phyloP scores from a whole-genome alignment of 306 rosid genomes.

The Herpetospermum pedunculosum region DNA sequence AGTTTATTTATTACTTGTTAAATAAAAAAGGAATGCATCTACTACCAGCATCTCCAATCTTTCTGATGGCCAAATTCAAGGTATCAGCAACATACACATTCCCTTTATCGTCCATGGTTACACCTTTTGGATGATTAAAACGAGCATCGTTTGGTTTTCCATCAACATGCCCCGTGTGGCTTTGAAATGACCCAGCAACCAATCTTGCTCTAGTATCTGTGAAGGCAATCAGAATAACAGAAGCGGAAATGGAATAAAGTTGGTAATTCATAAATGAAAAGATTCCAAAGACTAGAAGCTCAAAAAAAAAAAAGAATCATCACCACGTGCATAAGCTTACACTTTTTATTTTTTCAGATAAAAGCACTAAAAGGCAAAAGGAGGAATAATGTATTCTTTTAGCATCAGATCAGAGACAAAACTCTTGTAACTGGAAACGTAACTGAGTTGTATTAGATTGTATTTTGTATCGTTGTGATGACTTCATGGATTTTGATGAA shows the following conservation, averaged over 20 bases:
- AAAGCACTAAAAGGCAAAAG: neutral
- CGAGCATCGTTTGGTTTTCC: constrained; percentile 94
- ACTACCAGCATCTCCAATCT: constrained; percentile 88
- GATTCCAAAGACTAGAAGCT: neutral
- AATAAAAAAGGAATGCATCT: constrained; percentile 17
- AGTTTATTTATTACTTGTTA: neutral
- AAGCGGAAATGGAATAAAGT: neutral
- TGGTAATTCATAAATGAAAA: neutral
- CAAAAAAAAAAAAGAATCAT: neutral
- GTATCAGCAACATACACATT: constrained; percentile 96
- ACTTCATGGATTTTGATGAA: neutral
- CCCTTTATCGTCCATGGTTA: constrained; percentile 87
- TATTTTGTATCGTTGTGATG: neutral
- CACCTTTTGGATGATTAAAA: constrained; percentile 89
- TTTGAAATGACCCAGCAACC: constrained; percentile 96
- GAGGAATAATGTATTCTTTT: neutral
- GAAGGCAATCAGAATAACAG: neutral
- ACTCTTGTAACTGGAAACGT: neutral
- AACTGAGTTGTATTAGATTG: neutral
- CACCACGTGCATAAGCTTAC: neutral
- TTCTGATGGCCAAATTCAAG: constrained; percentile 82
- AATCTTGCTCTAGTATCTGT: constrained; percentile 95
- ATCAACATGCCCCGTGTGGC: constrained; percentile 80
- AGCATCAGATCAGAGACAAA: neutral
- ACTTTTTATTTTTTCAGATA: neutral